Conservation (phyloP, 2,329 filamentous ascomycete genomes). For the Penicillium sp. region DNA sequence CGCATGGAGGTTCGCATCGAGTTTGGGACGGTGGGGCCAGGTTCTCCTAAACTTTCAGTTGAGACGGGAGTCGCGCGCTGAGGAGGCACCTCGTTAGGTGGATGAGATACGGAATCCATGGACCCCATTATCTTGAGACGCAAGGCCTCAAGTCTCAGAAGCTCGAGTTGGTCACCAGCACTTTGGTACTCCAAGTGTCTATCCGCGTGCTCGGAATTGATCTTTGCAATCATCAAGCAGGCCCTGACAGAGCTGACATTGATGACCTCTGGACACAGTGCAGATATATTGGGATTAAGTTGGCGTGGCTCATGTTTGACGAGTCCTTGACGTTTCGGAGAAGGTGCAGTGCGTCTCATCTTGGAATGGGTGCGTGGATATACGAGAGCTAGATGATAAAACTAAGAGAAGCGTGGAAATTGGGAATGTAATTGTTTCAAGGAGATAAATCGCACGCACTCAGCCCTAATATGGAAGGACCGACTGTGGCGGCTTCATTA, state of each 20-base stretch:
- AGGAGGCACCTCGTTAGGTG: background rate
- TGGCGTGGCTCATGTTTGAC: background rate
- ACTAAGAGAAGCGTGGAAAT: background rate
- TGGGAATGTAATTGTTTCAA: too few relatives aligned
- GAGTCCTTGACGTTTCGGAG: background rate
- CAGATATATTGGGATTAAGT: background rate
- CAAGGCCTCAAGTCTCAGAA: background rate
- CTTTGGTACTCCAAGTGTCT: background rate
- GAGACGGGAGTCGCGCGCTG: background rate
- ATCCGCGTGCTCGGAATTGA: background rate
- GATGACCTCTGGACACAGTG: background rate
- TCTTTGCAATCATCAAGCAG: background rate
- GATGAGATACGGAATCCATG: too few relatives aligned
- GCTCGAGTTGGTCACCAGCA: background rate
- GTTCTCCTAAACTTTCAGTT: background rate
- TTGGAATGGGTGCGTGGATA: background rate
- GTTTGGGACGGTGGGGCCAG: background rate
- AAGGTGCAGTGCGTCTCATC: background rate
- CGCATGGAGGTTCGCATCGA: background rate
- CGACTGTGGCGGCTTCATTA: background rate
- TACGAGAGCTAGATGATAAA: rapidly evolving
- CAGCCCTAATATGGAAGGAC: background rate
- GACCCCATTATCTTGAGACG: background rate
- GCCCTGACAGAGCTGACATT: background rate
- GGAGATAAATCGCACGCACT: background rate